These are phyloP conservation scores for Xylaria sp. DNA, from an alignment of 495 filamentous ascomycete species.

Conservation along the genomic window DNA sequence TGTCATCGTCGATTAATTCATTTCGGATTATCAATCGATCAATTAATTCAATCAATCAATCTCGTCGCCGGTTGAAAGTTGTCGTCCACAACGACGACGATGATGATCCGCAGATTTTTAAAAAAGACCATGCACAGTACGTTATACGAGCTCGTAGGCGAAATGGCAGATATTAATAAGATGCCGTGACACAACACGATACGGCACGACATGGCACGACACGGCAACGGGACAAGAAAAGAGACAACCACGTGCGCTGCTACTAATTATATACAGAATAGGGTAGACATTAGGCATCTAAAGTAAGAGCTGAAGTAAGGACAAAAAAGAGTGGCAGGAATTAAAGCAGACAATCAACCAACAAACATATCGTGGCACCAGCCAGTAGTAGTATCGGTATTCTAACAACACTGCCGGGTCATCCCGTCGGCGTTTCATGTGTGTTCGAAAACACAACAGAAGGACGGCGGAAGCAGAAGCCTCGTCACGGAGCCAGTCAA, in stretches of 20 bases:
- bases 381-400: background rate
- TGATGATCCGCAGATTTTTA: background rate
- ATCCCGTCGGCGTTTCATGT: background rate
- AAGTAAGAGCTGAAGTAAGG: background rate
- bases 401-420: background rate
- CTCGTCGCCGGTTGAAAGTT: background rate
- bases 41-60: too few species aligned
- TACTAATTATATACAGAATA: conserved; percentile 15
- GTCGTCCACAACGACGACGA: background rate
- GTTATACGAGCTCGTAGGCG: conserved; percentile 7
- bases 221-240: conserved; percentile 2
- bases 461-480: background rate
- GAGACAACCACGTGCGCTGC: conserved; percentile 10
- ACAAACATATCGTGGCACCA: background rate
- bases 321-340: too few species aligned
- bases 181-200: conserved; percentile 10
- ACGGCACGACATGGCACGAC: background rate
- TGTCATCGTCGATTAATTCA: background rate
- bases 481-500: background rate
- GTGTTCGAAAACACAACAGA: background rate
- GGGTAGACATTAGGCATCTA: background rate
- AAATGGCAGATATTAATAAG: conserved; percentile 8
- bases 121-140: background rate
- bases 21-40: background rate
- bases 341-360: background rate